Evolutionary conservation across 768 basidiomycete genomes (phyloP), one percentile per base, ranked within the genome.

Genomic region (Amanita thiersii): DNA sequence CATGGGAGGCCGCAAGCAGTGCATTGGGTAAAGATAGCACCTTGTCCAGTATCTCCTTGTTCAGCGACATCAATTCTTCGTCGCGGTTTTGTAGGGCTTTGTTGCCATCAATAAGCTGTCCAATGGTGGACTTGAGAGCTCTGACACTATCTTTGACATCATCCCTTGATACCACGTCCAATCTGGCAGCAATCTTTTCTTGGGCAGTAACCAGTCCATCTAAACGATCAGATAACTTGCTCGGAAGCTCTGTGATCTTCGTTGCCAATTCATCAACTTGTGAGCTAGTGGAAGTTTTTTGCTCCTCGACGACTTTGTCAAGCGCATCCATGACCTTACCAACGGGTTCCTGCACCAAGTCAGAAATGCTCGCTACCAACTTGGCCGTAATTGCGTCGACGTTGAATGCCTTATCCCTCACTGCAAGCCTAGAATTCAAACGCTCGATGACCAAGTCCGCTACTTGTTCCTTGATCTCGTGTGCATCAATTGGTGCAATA

Each of bases 401-500:
- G 50, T 75, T 83, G 51, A 83, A 73, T 4, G 72, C 57, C 53
- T 81, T 79, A 57, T 90, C 87, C 6, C 87, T 73, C 19, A 86
- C 79, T 26, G 85, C 74, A 36, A 91, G 69, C 14, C 86, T 77
- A 8, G 87, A 82, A 51, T 89, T 84, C 8, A 91, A 68, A 19
- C 88, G 77, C 55, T 88, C 88, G 5, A 91, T 84, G 1, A 91
- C 88, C 20, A 90, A 73, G 55, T 89, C 88, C 2, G 88, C 84
- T 0, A 91, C 86, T 52, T 87, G 85, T 53, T 90, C 88, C 65
- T 87, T 88, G 56, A 91, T 85, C 56, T 85, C 83, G 50, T 88
- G 85, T 0, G 85, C 77, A 52, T 91, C 88, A 17, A 90, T 73
- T 0, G 82, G 83, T 0, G 77, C 80, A 45, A 86, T 79, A 19